Base-by-base conservation (phyloP, 371 early-diverging fungal genomes). In the Rhizomucor miehei region DNA sequence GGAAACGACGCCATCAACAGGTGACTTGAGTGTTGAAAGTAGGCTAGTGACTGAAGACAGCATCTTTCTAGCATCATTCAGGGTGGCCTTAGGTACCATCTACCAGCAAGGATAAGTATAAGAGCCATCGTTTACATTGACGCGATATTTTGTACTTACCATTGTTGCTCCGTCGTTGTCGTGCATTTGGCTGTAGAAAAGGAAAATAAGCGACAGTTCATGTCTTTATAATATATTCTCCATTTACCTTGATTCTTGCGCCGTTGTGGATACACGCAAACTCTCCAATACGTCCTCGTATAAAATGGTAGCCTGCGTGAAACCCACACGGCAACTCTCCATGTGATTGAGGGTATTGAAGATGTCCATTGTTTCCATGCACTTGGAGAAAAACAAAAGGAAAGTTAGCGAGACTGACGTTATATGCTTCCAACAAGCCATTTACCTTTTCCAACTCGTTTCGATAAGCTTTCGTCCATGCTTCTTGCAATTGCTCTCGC, bases 1-100 rank as follows among this genome's bases (percentile, higher is more conserved):
- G 1, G 74, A 62, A 6, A 62, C 56, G 19, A 73, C 51, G 0
- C 70, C 72, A 38, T 67, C 66, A 6, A 56, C 38, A 1, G 72
- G 63, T 10, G 67, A 71, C 20, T 56, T 44, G 16, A 65, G 41
- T 17, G 38, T 34, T 10, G 48, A 21, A 14, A 55, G 35, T 20
- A 25, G 29, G 13, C 39, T 34, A 19, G 35, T 16, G 23, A 58
- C 25, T 5, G 24, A 5, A 17, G 19, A 29, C n/a, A 66, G 41
- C 19, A 44, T 12, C 10, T 45, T 48, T 29, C 44, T 43, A 12
- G 52, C 49, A 14, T 51, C 46, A 3, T 39, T 14, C 6, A 58
- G 37, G 5, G 45, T 23, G 3, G 48, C 50, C 12, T 29, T 34
- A 0, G 66, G 38, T 6, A 60, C 56, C 14, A 13, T 37, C 53